phyloP scores from a whole-genome alignment of 192 early-diverging fungal species.

The Coemansia sp. region DNA sequence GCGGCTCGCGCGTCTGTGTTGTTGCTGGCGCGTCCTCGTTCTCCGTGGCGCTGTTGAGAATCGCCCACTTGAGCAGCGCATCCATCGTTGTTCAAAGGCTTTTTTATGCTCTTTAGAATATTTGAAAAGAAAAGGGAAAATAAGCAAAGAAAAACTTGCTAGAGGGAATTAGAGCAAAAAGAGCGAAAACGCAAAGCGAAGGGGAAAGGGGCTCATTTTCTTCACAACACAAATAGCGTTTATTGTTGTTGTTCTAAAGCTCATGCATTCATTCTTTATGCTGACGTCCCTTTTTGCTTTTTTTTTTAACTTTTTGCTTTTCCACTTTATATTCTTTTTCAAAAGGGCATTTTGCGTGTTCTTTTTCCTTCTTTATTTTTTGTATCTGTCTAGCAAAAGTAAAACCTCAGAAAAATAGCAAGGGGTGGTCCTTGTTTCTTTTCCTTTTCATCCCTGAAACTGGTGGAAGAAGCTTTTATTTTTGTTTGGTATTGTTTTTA shows the following conservation, averaged over 20 bases:
- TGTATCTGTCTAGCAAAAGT: not conserved
- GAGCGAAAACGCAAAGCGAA: not conserved
- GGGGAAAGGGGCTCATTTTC: not conserved
- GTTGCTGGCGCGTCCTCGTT: slow-evolving; percentile 63
- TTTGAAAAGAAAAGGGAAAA: not conserved
- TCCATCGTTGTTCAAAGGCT: slow-evolving; percentile 47
- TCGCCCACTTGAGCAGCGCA: slow-evolving; percentile 83
- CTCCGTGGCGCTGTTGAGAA: slow-evolving; percentile 73
- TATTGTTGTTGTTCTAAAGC: not conserved
- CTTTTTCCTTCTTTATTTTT: slow-evolving; percentile 4
- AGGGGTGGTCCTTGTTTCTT: too few relatives aligned
- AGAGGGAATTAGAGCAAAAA: not conserved
- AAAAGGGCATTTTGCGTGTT: slow-evolving; percentile 1
- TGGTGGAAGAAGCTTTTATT: not conserved
- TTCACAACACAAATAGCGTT: not conserved
- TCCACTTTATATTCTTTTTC: too few relatives aligned
- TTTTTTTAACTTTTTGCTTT: too few relatives aligned
- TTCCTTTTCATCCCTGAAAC: slow-evolving; percentile 1
- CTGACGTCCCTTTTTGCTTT: too few relatives aligned
- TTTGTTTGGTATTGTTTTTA: not conserved
- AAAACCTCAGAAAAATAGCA: too few relatives aligned
- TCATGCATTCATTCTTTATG: too few relatives aligned
- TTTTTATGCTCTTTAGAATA: not conserved
- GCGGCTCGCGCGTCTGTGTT: slow-evolving; percentile 16
- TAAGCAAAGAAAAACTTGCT: not conserved